Percentiles rank a stretch among this genome's conserved stretches.
Evolutionary conservation across 805 yeast genomes (phyloP).

Genomic region (Teunomyces pallodes): DNA sequence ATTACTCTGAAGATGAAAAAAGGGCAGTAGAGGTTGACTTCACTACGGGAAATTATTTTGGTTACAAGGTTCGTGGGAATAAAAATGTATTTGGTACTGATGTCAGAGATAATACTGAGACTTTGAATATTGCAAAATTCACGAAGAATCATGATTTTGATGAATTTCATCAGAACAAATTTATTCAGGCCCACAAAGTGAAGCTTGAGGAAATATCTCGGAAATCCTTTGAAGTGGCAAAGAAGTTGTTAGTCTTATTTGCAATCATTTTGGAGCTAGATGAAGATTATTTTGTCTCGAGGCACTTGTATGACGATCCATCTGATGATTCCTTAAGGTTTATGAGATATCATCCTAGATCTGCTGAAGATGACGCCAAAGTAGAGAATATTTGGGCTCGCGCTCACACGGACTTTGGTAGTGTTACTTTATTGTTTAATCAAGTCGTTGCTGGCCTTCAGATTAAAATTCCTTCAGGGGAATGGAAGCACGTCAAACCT

Average conservation of each 20-base stretch:
- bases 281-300: constrained; percentile 30
- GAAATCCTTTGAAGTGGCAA: constrained; percentile 20
- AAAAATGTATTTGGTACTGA: constrained; percentile 29
- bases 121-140: constrained; percentile 33
- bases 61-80: constrained; percentile 30
- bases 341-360: constrained; percentile 32
- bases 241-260: constrained; percentile 26
- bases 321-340: constrained; percentile 34
- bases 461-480: constrained; percentile 24
- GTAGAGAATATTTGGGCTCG: constrained; percentile 32
- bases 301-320: constrained; percentile 29
- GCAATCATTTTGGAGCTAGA: constrained; percentile 34
- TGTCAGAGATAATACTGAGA: constrained; percentile 28
- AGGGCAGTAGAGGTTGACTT: constrained; percentile 23
- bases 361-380: constrained; percentile 26
- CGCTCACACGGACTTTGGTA: constrained; percentile 38
- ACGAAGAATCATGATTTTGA: constrained; percentile 18
- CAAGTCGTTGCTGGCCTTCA: constrained; percentile 38
- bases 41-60: constrained; percentile 29
- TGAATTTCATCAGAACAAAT: constrained; percentile 16
- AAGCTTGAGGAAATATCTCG: constrained; percentile 21
- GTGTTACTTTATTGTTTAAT: constrained; percentile 32
- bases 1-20: constrained; percentile 26
- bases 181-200: constrained; percentile 20
- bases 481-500: constrained; percentile 36